Evolutionary conservation across 202 grass and related monocot genomes (phyloP).

Genomic region (Cymbopogon flexuosus): DNA sequence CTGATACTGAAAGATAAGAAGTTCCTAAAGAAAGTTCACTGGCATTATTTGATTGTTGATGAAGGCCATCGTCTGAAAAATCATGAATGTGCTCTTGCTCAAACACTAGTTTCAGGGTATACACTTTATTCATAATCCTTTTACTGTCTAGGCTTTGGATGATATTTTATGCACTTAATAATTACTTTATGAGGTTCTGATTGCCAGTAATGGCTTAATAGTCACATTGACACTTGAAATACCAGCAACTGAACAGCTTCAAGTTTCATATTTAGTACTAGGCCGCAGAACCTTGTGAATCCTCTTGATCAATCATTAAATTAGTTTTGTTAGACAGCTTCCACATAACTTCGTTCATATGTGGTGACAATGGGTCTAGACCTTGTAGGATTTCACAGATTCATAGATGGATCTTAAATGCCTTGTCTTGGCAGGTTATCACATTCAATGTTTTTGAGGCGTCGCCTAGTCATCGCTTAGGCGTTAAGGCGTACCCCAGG

Average conservation of each 20-base stretch:
- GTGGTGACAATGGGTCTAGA: neutral
- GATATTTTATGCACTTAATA: neutral
- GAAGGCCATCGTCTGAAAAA: constrained; percentile 99
- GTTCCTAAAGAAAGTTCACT: constrained; percentile 93
- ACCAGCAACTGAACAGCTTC: neutral
- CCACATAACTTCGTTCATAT: neutral
- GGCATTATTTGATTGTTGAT: constrained; percentile 97
- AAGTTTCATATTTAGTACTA: neutral
- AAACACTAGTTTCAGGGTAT: constrained; percentile 85
- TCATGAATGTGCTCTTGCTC: constrained; percentile 94
- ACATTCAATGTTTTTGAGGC: neutral
- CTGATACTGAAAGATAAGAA: constrained; percentile 99
- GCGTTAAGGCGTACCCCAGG: too few species aligned
- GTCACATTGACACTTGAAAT: neutral
- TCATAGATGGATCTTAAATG: constrained; percentile 1
- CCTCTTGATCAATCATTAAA: neutral
- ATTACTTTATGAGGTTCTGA: constrained; percentile 2
- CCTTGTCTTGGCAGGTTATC: constrained; percentile 1
- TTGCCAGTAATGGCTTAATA: neutral
- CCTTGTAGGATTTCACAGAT: neutral
- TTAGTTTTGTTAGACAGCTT: neutral
- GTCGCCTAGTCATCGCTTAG: too few species aligned
- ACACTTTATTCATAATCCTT: constrained; percentile 31
- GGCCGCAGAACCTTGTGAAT: neutral
- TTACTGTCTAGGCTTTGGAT: neutral